Evolutionary conservation across 768 basidiomycete genomes (phyloP).

Genomic region (Lyophyllum shimeji): DNA sequence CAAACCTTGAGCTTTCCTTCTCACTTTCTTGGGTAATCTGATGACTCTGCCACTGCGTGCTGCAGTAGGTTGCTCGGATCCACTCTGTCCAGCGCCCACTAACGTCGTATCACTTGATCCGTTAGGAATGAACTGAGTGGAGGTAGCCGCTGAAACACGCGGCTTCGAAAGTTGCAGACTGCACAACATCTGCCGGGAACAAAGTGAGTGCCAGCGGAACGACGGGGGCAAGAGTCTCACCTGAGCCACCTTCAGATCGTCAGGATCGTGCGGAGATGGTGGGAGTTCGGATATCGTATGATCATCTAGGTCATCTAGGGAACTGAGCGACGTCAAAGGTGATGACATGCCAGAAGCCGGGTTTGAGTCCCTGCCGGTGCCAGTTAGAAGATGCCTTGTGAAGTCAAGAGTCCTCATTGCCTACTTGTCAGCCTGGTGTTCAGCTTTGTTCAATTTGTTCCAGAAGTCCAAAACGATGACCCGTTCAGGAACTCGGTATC

Average conservation of each 20-base stretch:
- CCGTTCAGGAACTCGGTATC: conserved; percentile 91
- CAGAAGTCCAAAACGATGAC: conserved; percentile 95
- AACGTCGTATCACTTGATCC: conserved; percentile 20
- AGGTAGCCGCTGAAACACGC: conserved; percentile 5
- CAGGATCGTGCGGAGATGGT: conserved; percentile 32
- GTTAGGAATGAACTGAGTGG: conserved; percentile 7
- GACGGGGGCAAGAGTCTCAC: conserved; percentile 25
- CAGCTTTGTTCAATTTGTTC: conserved; percentile 66
- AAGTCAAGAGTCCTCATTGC: conserved; percentile 15
- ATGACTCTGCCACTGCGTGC: conserved; percentile 17
- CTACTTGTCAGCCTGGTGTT: conserved; percentile 41
- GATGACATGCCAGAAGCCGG: conserved; percentile 59
- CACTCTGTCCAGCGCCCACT: conserved; percentile 30
- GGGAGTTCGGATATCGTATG: conserved; percentile 25
- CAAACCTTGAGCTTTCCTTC: background rate
- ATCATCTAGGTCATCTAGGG: conserved; percentile 61
- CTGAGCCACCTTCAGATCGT: conserved; percentile 62
- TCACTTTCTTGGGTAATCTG: conserved; percentile 19
- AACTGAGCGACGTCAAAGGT: conserved; percentile 73
- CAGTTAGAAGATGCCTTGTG: background rate
- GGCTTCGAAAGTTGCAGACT: conserved; percentile 28
- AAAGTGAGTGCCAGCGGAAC: background rate
- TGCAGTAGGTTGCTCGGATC: conserved; percentile 20
- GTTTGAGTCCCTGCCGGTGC: conserved; percentile 32
- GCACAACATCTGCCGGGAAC: conserved; percentile 36